Evolutionary conservation across 2,329 filamentous ascomycete genomes (phyloP).

Genomic region (Arthrinium puccinioides): DNA sequence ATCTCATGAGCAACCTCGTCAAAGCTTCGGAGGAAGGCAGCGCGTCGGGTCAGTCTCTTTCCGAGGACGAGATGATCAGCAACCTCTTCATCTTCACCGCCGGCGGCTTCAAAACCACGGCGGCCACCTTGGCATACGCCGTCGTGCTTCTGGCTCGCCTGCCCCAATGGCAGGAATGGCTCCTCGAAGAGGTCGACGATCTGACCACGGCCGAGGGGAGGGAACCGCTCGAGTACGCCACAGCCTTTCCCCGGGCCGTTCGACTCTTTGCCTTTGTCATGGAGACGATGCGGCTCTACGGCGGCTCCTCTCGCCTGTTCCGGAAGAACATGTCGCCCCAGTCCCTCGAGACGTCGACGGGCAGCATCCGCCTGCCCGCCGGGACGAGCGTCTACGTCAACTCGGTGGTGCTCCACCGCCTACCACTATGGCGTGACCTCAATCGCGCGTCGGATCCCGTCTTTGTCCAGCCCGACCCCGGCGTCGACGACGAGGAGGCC

Average conservation of each 20-base stretch:
- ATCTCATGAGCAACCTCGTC: slow-evolving; percentile 9
- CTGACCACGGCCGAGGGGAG: slow-evolving; percentile 16
- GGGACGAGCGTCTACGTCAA: slow-evolving; percentile 26
- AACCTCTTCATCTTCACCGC: slow-evolving; percentile 39
- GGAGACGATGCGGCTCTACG: slow-evolving; percentile 35
- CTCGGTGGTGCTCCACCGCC: slow-evolving; percentile 3
- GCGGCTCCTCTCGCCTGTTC: slow-evolving; percentile 28
- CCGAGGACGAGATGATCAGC: slow-evolving; percentile 35
- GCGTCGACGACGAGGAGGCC: slow-evolving; percentile 16
- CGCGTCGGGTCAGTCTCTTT: slow-evolving; percentile 15
- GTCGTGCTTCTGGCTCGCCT: slow-evolving; percentile 36
- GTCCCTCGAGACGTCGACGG: slow-evolving; percentile 17
- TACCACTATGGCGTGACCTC: background rate
- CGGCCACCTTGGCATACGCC: slow-evolving; percentile 41
- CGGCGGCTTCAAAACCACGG: slow-evolving; percentile 41
- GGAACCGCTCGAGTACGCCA: slow-evolving; percentile 30
- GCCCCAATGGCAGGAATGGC: slow-evolving; percentile 43
- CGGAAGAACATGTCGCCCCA: slow-evolving; percentile 22
- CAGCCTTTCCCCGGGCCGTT: slow-evolving; percentile 31
- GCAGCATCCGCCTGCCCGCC: slow-evolving; percentile 23
- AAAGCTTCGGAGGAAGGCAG: slow-evolving; percentile 16
- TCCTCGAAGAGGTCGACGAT: slow-evolving; percentile 38
- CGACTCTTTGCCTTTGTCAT: slow-evolving; percentile 39
- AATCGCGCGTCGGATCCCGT: background rate
- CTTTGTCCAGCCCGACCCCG: background rate